A percentile compares a stretch with the other conserved stretches of the same genome.
These are phyloP conservation scores for Phytopythium vexans DNA, from an alignment of 352 stramenopile genomes.

Conservation along the genomic window DNA sequence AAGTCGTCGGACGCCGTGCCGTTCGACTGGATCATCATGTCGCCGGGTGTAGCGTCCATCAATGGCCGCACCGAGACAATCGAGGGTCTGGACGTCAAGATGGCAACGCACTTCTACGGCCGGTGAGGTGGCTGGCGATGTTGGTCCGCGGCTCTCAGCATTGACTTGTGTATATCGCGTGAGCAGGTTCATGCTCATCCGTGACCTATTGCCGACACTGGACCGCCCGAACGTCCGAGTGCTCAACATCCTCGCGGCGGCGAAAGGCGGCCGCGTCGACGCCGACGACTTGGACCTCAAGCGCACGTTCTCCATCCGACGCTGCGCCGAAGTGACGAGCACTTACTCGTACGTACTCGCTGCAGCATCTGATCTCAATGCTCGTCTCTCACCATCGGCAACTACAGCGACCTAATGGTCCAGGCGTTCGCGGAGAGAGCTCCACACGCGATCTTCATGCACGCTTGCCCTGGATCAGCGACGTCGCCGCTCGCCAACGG, in stretches of 20 bases:
- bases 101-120: slow-evolving; percentile 30
- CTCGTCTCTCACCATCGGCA: background rate
- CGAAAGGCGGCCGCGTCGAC: slow-evolving; percentile 17
- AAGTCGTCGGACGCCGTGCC: slow-evolving; percentile 14
- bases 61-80: slow-evolving; percentile 26
- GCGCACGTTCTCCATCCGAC: slow-evolving; percentile 19
- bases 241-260: slow-evolving; percentile 23
- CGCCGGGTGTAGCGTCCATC: slow-evolving; percentile 19
- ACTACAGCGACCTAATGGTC: slow-evolving; percentile 21
- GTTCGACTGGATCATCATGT: slow-evolving; percentile 28
- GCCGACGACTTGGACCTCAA: slow-evolving; percentile 27
- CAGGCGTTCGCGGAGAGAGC: slow-evolving; percentile 23
- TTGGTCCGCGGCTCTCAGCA: no score
- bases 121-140: no score
- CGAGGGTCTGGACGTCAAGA: slow-evolving; percentile 27
- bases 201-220: slow-evolving; percentile 16
- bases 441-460: slow-evolving; percentile 26
- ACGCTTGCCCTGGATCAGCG: slow-evolving; percentile 27
- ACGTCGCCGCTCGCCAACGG: slow-evolving; percentile 18
- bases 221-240: slow-evolving; percentile 20
- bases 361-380: background rate
- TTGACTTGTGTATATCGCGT: slow-evolving; percentile 1
- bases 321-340: slow-evolving; percentile 19
- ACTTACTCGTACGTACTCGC: slow-evolving; percentile 23
- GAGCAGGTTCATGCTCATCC: slow-evolving; percentile 23